Conservation (phyloP, 306 rosid species). For the cucumber (Cucumis sativus) region Cucumber_9930_V3 NC_026657.2:9078501-9079000, state of each 20-base stretch:
- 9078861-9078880: neutral
- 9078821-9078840: neutral
- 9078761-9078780: neutral
- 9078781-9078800: neutral
- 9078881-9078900: neutral
- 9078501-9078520: neutral
- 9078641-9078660: conserved; percentile 69
- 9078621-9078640: conserved; percentile 88
- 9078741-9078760: neutral
- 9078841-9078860: neutral
- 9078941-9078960: neutral
- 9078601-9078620: conserved; percentile 51
- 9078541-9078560: neutral
- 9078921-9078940: neutral
- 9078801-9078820: neutral
- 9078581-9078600: conserved; percentile 33
- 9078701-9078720: neutral
- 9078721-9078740: neutral
- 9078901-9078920: neutral
- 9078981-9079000: neutral
- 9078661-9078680: neutral
- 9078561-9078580: neutral
- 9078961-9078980: neutral
- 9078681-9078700: neutral
- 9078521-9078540: neutral